Conservation (phyloP, 345 rosid species). For the Gynandropsis gynandra region DNA sequence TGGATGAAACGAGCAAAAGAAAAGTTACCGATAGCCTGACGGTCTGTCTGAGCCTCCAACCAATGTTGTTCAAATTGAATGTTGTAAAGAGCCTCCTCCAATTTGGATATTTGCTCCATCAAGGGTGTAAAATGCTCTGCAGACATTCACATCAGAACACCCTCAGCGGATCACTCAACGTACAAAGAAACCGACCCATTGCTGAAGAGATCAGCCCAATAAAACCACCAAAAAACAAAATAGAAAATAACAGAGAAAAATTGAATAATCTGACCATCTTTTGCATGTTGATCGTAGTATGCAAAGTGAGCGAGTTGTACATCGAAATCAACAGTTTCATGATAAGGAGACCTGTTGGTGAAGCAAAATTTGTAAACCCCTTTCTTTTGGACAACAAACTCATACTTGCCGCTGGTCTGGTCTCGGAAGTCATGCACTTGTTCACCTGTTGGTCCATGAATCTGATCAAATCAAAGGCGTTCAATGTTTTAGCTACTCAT, state of each 20-base stretch:
- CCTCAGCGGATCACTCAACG: no score
- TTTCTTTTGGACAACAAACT: slow-evolving; percentile 49
- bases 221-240: background rate
- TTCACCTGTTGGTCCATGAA: slow-evolving; percentile 52
- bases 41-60: slow-evolving; percentile 73
- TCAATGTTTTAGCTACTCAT: no score
- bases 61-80: slow-evolving; percentile 77
- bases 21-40: slow-evolving; percentile 54
- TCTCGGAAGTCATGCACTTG: slow-evolving; percentile 55
- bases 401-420: slow-evolving; percentile 48
- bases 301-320: slow-evolving; percentile 52
- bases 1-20: background rate
- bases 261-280: slow-evolving; percentile 39
- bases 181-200: no score
- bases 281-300: slow-evolving; percentile 60
- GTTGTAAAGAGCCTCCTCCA: slow-evolving; percentile 63
- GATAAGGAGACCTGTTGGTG: slow-evolving; percentile 64
- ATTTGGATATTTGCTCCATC: slow-evolving; percentile 51
- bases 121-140: slow-evolving; percentile 62
- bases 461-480: slow-evolving; percentile 25
- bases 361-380: slow-evolving; percentile 66
- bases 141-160: background rate
- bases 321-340: slow-evolving; percentile 66
- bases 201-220: no score
- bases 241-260: background rate